Conservation (phyloP, 331 rosid species). For the Malus hybrid region DNA sequence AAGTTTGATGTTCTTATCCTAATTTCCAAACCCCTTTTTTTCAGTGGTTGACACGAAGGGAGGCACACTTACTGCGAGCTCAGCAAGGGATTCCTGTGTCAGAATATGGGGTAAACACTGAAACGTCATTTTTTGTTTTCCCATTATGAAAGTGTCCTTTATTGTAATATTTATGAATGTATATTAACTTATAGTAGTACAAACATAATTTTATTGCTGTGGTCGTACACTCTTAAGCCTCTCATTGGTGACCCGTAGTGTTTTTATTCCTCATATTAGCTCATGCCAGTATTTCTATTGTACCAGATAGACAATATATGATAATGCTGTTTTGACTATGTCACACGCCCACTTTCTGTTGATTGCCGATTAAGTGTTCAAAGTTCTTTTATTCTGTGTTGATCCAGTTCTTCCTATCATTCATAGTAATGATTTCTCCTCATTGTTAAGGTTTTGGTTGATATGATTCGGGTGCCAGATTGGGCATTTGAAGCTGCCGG, state of each 20-base stretch:
- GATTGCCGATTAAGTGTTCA: background rate
- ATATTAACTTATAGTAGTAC: background rate
- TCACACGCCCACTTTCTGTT: background rate
- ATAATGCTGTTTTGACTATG: background rate
- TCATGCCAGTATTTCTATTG: background rate
- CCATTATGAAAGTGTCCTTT: background rate
- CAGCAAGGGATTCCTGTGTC: constrained; percentile 82
- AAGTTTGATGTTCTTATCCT: constrained; percentile 5
- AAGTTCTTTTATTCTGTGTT: background rate
- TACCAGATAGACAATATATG: background rate
- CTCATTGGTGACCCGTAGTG: background rate
- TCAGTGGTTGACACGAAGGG: constrained; percentile 86
- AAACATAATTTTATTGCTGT: too few relatives aligned
- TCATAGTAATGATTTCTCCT: constrained; percentile 18
- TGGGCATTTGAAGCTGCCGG: constrained; percentile 99
- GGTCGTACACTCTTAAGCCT: too few relatives aligned
- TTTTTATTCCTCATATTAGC: background rate
- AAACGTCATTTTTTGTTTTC: background rate
- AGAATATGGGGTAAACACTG: constrained; percentile 56
- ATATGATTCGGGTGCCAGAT: constrained; percentile 94
- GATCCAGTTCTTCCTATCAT: background rate
- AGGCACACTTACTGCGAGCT: constrained; percentile 59
- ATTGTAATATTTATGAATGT: background rate
- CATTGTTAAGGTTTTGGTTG: constrained; percentile 64
- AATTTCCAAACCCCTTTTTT: constrained; percentile 4